phyloP scores from a whole-genome alignment of 1,139 yeast genomes.

The Schwanniomyces etchellsii region DNA sequence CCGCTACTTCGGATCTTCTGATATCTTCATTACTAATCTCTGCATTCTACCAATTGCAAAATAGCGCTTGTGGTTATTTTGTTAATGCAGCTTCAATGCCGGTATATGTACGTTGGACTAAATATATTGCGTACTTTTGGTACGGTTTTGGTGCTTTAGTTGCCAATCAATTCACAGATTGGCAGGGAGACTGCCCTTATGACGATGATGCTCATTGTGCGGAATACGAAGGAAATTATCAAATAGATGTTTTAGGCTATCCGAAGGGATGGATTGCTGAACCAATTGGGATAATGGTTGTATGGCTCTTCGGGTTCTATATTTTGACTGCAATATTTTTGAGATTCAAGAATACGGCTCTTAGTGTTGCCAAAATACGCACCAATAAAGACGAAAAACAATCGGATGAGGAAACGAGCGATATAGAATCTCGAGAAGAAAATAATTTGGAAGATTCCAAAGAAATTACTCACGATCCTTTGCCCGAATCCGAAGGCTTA shows the following conservation, averaged over 20 bases:
- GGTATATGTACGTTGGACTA: constrained; percentile 81
- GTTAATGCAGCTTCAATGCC: constrained; percentile 73
- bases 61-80: constrained; percentile 78
- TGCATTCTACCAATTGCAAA: constrained; percentile 62
- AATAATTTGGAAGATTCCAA: constrained; percentile 2
- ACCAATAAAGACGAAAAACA: constrained; percentile 24
- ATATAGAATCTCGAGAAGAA: no score
- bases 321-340: constrained; percentile 43
- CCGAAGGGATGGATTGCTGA: constrained; percentile 60
- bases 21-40: constrained; percentile 60
- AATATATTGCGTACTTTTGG: constrained; percentile 72
- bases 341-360: constrained; percentile 44
- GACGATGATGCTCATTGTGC: constrained; percentile 19
- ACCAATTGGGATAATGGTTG: constrained; percentile 58
- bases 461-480: not conserved
- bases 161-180: constrained; percentile 61
- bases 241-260: constrained; percentile 55
- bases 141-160: constrained; percentile 67
- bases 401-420: no score
- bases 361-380: constrained; percentile 44
- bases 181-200: constrained; percentile 52
- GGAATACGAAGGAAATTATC: constrained; percentile 50
- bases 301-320: constrained; percentile 56
- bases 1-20: constrained; percentile 60
- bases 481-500: constrained; percentile 3